A percentile compares a stretch with the other conserved stretches of the same genome.
phyloP scores from a whole-genome alignment of 1,284 basidiomycete species.

The Ceratobasidium sp. region DNA sequence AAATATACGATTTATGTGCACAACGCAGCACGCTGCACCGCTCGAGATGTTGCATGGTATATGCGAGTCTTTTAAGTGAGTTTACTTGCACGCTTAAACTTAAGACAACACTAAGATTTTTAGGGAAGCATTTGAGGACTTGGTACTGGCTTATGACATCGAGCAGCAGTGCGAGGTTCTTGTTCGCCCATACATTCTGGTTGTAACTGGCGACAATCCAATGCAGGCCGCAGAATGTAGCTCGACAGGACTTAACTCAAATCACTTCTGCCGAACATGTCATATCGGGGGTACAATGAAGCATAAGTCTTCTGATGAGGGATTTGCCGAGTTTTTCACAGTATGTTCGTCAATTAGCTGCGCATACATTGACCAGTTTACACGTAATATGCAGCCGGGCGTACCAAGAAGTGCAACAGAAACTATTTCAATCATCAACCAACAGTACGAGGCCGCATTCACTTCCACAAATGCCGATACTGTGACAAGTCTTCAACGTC shows the following conservation, averaged over 20 bases:
- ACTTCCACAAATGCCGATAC: not conserved
- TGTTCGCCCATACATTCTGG: constrained; percentile 33
- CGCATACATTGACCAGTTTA: not conserved
- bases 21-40: constrained; percentile 25
- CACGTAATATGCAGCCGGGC: not conserved
- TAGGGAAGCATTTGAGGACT: constrained; percentile 13
- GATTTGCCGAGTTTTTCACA: constrained; percentile 41
- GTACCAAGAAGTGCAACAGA: not conserved
- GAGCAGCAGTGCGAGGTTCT: constrained; percentile 47
- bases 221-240: constrained; percentile 43
- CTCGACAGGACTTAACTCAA: constrained; percentile 17
- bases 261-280: constrained; percentile 42
- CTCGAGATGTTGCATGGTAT: constrained; percentile 31
- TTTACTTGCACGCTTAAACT: not conserved
- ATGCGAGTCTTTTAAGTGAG: constrained; percentile 6
- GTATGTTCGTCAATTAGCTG: constrained; percentile 4
- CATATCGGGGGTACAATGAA: constrained; percentile 36
- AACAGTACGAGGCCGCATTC: constrained; percentile 17
- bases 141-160: constrained; percentile 49
- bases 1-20: constrained; percentile 38
- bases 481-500: not conserved
- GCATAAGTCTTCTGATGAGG: constrained; percentile 22
- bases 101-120: not conserved
- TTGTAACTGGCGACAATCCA: constrained; percentile 43
- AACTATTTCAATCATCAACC: not conserved